phyloP scores from a whole-genome alignment of 768 basidiomycete genomes.

The Mrakia blollopis region DNA sequence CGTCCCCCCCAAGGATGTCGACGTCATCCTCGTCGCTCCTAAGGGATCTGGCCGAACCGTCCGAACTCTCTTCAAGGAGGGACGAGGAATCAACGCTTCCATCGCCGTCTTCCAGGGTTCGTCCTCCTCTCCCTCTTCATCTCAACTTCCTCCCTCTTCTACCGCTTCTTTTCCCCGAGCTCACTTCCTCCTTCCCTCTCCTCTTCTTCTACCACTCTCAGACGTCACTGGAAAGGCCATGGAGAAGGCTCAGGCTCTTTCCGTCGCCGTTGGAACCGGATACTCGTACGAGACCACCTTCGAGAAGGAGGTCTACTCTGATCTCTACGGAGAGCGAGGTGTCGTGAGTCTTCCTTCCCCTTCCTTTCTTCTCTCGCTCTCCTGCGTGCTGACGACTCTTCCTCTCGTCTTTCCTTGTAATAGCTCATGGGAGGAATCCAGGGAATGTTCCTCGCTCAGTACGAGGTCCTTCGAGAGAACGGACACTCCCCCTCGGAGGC shows the following conservation, averaged over 20 bases:
- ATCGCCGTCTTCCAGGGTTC: constrained; percentile 32
- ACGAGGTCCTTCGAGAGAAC: constrained; percentile 93
- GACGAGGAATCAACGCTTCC: constrained; percentile 78
- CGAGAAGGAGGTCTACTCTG: constrained; percentile 99
- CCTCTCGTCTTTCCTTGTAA: constrained; percentile 9
- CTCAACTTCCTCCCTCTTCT: not conserved
- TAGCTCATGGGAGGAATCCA: constrained; percentile 97
- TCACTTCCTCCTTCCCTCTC: constrained; percentile 48
- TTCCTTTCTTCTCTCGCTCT: not conserved
- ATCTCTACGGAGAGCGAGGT: constrained; percentile 99
- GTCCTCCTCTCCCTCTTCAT: not conserved
- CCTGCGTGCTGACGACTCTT: not conserved
- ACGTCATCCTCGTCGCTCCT: constrained; percentile 98
- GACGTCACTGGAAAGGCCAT: constrained; percentile 96
- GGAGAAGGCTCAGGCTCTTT: constrained; percentile 92
- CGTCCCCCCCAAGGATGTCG: constrained; percentile 82
- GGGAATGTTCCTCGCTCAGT: constrained; percentile 98
- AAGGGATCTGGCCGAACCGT: constrained; percentile 99
- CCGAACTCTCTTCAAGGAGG: constrained; percentile 99
- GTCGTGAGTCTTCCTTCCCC: constrained; percentile 61
- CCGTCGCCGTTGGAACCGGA: constrained; percentile 90
- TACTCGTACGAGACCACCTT: constrained; percentile 99
- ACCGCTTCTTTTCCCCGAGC: constrained; percentile 3
- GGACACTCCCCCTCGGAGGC: constrained; percentile 97
- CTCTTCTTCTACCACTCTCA: constrained; percentile 84